Percentiles rank a stretch among this genome's conserved stretches.
These are phyloP conservation scores for Malassezia psittaci DNA, from an alignment of 1,284 basidiomycete genomes.

Conservation along the genomic window DNA sequence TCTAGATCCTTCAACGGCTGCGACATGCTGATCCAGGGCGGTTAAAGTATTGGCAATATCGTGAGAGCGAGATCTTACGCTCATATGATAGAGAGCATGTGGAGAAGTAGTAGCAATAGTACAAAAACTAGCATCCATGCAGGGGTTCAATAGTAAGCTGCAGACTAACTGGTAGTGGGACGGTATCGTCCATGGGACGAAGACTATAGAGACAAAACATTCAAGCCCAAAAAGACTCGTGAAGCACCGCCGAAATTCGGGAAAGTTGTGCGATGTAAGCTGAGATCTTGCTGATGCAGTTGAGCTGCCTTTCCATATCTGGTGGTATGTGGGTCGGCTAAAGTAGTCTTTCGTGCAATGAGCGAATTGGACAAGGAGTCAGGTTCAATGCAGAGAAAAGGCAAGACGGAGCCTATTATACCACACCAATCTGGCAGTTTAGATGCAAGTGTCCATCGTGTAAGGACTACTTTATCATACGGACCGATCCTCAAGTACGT, in stretches of 20 bases:
- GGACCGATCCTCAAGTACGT: conserved; percentile 79
- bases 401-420: conserved; percentile 89
- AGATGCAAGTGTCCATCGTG: conserved; percentile 94
- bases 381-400: conserved; percentile 98
- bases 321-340: conserved; percentile 59
- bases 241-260: conserved; percentile 69
- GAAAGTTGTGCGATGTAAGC: conserved; percentile 66
- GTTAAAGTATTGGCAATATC: conserved; percentile 9
- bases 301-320: conserved; percentile 82
- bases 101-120: no score
- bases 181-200: conserved; percentile 32
- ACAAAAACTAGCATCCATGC: conserved; percentile 23
- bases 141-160: conserved; percentile 34
- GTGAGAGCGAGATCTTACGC: background rate
- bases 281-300: conserved; percentile 16
- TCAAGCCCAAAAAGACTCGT: conserved; percentile 57
- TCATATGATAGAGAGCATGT: no score
- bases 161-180: conserved; percentile 21
- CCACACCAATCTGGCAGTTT: conserved; percentile 86
- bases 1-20: conserved; percentile 8
- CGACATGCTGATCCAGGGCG: conserved; percentile 6
- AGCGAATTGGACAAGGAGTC: conserved; percentile 30
- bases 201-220: conserved; percentile 19
- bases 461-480: conserved; percentile 84
- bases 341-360: conserved; percentile 12